A percentile compares a stretch with the other conserved stretches of the same genome.
Conservation (phyloP, 1,139 yeast genomes). For the Protomyces lactucae-debilis region DNA sequence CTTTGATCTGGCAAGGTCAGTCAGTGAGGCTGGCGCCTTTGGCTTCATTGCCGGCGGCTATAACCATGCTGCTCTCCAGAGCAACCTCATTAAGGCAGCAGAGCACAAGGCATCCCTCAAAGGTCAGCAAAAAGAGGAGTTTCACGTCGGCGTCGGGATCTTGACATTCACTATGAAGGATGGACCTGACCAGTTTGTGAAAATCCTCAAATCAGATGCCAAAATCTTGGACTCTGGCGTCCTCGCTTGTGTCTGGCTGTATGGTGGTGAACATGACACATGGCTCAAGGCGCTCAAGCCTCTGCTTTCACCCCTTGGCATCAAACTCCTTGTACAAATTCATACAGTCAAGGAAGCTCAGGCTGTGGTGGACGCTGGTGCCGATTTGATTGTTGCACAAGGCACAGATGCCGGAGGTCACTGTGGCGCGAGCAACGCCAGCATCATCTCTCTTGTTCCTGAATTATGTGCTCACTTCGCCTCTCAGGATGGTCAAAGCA, state of each 20-base stretch:
- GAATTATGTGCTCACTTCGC: slow-evolving; percentile 38
- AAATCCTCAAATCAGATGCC: slow-evolving; percentile 4
- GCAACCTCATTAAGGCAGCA: slow-evolving; percentile 25
- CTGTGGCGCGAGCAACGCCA: slow-evolving; percentile 42
- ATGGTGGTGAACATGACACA: slow-evolving; percentile 39
- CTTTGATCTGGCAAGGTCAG: slow-evolving; percentile 42
- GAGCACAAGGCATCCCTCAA: not conserved
- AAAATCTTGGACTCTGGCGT: slow-evolving; percentile 31
- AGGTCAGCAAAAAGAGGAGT: not conserved
- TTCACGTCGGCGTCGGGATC: slow-evolving; percentile 28
- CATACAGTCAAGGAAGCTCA: slow-evolving; percentile 46
- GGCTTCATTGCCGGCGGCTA: slow-evolving; percentile 48
- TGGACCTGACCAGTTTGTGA: not conserved
- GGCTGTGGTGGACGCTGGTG: slow-evolving; percentile 37
- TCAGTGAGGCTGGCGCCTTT: slow-evolving; percentile 45
- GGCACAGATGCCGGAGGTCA: slow-evolving; percentile 57
- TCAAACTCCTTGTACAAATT: slow-evolving; percentile 44
- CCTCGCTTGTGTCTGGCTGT: slow-evolving; percentile 28
- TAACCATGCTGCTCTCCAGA: slow-evolving; percentile 36
- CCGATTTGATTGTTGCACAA: slow-evolving; percentile 47
- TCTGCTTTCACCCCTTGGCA: slow-evolving; percentile 34
- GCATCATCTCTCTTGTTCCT: slow-evolving; percentile 35
- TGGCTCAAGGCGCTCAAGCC: slow-evolving; percentile 40
- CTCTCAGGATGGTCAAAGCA: slow-evolving; percentile 34
- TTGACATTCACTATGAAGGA: slow-evolving; percentile 17